Evolutionary conservation across 768 basidiomycete genomes (phyloP), one percentile per base, ranked within the genome.

Genomic region (Postia placenta): DNA sequence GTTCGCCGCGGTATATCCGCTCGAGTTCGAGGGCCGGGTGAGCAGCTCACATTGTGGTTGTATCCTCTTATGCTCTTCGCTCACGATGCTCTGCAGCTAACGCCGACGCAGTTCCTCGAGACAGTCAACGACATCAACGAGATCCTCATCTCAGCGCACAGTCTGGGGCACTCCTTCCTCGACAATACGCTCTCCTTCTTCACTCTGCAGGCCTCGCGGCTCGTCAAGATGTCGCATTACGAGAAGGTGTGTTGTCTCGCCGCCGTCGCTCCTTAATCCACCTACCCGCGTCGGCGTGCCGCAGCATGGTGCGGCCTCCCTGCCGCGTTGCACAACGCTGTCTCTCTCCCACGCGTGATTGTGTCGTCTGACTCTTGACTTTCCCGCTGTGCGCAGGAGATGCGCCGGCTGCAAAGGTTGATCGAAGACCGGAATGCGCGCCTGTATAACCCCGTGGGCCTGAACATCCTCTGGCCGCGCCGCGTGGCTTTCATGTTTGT

Each of bases 11-110:
- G 80, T 85, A 55, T 99, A 87, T 66, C 93, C 92, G 1, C 69
- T 94, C 36, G 96, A 99, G 65, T 73, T 99, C 4, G 94, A 97
- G 57, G 91, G 92, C 40, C 77, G 96, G 65, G 93, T 95, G 59
- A 60, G 88, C 71, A 33, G n/a, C 42, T 43, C 22, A 17, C 28
- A 15, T 37, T 37, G 28, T 30, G 5, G 19, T 28, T 33, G 5
- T 42, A 19, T 17, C 14, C 12, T 14, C 20, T 17, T 15, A 5
- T 20, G 9, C 27, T 22, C 19, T 5, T 41, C 26, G 19, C 11
- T 60, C n/a, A n/a, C n/a, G n/a, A n/a, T n/a, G n/a, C n/a, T n/a
- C n/a, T n/a, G n/a, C n/a, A 96, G 93, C 81, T 99, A 60, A 87
- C 89, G 9, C 91, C 94, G 20, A 89, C 87, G 2, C 83, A 92